Evolutionary conservation across 164 flowering plant genomes (phyloP).

Genomic region (Aristolochia contorta): DNA sequence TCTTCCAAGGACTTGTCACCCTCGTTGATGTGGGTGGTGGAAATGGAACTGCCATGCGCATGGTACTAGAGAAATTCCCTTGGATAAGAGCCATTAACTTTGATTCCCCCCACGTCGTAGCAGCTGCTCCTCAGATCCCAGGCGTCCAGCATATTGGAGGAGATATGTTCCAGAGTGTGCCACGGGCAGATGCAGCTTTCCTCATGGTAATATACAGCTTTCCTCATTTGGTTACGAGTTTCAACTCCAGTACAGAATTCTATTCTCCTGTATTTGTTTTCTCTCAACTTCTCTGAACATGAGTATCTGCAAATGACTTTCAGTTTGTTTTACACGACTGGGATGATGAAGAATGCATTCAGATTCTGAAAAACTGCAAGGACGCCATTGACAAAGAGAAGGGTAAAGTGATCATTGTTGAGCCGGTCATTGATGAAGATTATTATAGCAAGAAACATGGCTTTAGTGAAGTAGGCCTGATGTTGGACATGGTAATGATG

Average conservation of each 20-base stretch:
- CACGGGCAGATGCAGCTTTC: slow-evolving; percentile 5
- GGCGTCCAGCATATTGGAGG: slow-evolving; percentile 2
- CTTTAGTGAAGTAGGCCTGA: slow-evolving; percentile 24
- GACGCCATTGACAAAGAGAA: slow-evolving; percentile 34
- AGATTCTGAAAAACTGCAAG: slow-evolving; percentile 32
- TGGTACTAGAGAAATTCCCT: slow-evolving; percentile 5
- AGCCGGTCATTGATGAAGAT: slow-evolving; percentile 33
- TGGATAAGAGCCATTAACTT: slow-evolving; percentile 4
- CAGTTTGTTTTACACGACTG: slow-evolving; percentile 67
- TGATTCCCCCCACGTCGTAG: slow-evolving; percentile 6
- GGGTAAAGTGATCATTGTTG: slow-evolving; percentile 58
- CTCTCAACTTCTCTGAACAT: no score
- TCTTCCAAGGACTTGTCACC: slow-evolving; percentile 1
- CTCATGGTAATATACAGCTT: slow-evolving; percentile 4
- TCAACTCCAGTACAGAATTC: background rate
- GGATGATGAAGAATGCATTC: slow-evolving; percentile 61
- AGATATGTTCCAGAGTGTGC: slow-evolving; percentile 8
- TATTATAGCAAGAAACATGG: slow-evolving; percentile 5
- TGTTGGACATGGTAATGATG: slow-evolving; percentile 62
- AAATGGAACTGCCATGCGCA: slow-evolving; percentile 1
- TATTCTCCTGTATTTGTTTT: background rate
- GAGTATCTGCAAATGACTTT: background rate
- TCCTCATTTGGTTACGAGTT: background rate
- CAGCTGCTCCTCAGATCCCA: background rate
- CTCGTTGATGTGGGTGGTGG: slow-evolving; percentile 15